Conservation (phyloP, 129 eudicot species). For the Sambucus nigra region DNA sequence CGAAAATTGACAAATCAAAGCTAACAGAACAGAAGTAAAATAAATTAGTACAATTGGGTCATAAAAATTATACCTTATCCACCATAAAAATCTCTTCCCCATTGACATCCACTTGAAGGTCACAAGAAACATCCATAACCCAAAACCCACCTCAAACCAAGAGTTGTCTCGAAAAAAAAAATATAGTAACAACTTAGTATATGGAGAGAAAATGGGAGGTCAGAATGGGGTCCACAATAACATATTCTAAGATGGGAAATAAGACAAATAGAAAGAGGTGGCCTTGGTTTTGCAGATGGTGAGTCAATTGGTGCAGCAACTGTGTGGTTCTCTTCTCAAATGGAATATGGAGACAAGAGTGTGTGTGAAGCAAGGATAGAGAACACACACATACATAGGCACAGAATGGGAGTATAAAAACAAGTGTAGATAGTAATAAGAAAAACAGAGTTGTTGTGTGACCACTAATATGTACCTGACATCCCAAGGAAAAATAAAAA, state of each 20-base stretch:
- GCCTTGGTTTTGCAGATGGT: constrained; percentile 25
- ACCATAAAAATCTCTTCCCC: constrained; percentile 71
- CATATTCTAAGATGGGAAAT: constrained; percentile 23
- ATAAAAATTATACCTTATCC: constrained; percentile 43
- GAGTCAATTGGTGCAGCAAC: constrained; percentile 15
- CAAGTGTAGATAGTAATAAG: constrained; percentile 2
- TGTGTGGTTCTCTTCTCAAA: constrained; percentile 4
- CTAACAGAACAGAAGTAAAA: background rate
- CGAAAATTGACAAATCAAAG: constrained; percentile 18
- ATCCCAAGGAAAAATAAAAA: constrained; percentile 5
- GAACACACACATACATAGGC: constrained; percentile 9
- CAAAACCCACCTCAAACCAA: constrained; percentile 23
- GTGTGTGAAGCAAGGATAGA: constrained; percentile 24
- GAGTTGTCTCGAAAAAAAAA: constrained; percentile 13
- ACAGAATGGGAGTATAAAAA: constrained; percentile 3
- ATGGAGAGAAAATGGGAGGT: background rate
- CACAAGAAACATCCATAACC: constrained; percentile 47
- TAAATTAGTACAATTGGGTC: constrained; percentile 1
- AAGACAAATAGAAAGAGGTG: constrained; percentile 26
- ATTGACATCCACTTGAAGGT: constrained; percentile 84
- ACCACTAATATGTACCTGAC: constrained; percentile 24
- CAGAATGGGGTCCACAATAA: background rate
- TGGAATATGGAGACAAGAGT: constrained; percentile 24
- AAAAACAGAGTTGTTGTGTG: constrained; percentile 18
- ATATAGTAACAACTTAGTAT: background rate